phyloP scores from a whole-genome alignment of 2,329 filamentous ascomycete species.

The Botrytis fragariae region DNA sequence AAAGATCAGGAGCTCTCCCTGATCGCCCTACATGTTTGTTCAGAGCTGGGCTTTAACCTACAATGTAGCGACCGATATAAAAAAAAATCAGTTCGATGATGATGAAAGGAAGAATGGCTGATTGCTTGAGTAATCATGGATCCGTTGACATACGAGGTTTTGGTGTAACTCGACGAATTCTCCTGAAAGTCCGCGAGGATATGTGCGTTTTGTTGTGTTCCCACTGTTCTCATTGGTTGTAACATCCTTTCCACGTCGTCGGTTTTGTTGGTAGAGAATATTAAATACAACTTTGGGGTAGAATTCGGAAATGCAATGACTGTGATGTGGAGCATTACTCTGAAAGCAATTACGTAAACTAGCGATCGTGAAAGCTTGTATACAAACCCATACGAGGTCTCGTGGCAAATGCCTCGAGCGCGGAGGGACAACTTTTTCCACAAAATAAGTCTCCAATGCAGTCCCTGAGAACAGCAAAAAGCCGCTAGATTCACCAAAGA shows the following conservation, averaged over 20 bases:
- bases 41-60: background rate
- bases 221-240: background rate
- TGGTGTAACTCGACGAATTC: background rate
- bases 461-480: background rate
- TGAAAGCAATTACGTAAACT: background rate
- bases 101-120: background rate
- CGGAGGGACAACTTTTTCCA: background rate
- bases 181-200: background rate
- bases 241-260: background rate
- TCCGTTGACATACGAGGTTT: background rate
- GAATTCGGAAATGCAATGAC: background rate
- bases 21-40: background rate
- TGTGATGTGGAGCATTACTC: background rate
- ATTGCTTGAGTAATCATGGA: background rate
- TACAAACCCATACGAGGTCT: background rate
- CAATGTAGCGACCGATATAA: background rate
- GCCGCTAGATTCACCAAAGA: background rate
- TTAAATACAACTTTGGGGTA: background rate
- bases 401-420: background rate
- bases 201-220: background rate
- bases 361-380: background rate
- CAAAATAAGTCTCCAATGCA: background rate
- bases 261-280: background rate
- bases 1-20: background rate
- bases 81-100: no score